phyloP scores from a whole-genome alignment of 1,284 basidiomycete species.

The Heimioporus punctisporus region DNA sequence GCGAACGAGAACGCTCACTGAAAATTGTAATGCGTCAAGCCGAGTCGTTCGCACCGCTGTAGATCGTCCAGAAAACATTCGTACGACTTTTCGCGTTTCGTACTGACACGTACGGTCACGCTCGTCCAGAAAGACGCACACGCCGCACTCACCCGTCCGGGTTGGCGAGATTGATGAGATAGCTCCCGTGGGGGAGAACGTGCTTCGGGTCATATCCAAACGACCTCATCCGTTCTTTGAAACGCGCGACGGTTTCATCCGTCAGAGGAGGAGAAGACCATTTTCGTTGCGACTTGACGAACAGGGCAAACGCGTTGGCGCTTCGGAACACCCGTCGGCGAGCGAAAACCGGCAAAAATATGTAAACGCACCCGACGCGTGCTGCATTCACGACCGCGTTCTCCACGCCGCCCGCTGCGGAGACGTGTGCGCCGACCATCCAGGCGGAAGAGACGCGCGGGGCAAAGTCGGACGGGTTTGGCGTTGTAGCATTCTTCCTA shows the following conservation, averaged over 20 bases:
- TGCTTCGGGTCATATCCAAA: constrained; percentile 60
- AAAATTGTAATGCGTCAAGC: constrained; percentile 81
- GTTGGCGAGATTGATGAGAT: constrained; percentile 86
- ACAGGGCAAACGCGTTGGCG: constrained; percentile 83
- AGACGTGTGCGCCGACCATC: constrained; percentile 86
- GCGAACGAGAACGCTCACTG: constrained; percentile 58
- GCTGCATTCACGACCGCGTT: constrained; percentile 75
- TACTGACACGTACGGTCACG: constrained; percentile 37
- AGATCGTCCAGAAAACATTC: constrained; percentile 86
- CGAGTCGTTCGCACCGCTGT: constrained; percentile 79
- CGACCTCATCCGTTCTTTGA: constrained; percentile 57
- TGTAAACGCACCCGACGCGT: constrained; percentile 56
- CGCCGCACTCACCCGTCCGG: constrained; percentile 60
- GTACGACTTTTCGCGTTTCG: constrained; percentile 79
- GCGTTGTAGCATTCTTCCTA: not conserved
- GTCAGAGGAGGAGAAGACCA: constrained; percentile 71
- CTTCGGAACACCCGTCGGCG: constrained; percentile 36
- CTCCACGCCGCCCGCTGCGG: constrained; percentile 78
- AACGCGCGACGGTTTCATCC: constrained; percentile 49
- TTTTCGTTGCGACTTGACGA: constrained; percentile 83
- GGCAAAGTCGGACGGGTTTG: constrained; percentile 17
- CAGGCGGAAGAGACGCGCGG: constrained; percentile 43
- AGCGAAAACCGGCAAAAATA: not conserved
- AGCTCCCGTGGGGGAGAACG: constrained; percentile 84
- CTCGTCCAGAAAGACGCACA: not conserved